These are phyloP conservation scores for Chalciporus piperatus DNA, from an alignment of 768 basidiomycete genomes.

Conservation along the genomic window DNA sequence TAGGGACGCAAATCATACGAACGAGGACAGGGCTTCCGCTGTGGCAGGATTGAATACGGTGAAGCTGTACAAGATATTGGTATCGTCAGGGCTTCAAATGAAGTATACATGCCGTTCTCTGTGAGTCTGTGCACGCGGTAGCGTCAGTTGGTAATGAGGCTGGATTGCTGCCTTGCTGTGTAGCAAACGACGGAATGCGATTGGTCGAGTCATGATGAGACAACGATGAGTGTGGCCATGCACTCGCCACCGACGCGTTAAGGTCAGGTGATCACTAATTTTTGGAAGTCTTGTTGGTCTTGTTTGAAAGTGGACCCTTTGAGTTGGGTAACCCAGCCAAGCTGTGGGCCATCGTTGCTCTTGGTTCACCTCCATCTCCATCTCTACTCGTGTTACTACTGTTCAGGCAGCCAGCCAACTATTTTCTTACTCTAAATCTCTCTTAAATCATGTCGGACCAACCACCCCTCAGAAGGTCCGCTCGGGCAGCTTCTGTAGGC, in stretches of 20 bases:
- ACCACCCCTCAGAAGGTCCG: constrained; percentile 47
- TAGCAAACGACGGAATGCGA: neutral
- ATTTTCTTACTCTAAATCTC: constrained; percentile 22
- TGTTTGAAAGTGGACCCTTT: neutral
- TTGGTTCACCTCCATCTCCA: neutral
- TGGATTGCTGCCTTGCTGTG: neutral
- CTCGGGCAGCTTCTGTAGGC: constrained; percentile 49
- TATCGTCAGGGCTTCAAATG: neutral
- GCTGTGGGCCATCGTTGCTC: neutral
- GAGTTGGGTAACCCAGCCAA: neutral
- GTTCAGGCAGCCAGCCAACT: neutral
- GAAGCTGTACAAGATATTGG: constrained; percentile 38
- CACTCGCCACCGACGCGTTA: constrained; percentile 25
- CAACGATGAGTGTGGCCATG: constrained; percentile 24
- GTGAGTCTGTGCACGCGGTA: neutral
- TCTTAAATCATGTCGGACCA: constrained; percentile 27
- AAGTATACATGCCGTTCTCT: constrained; percentile 6
- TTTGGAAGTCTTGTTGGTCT: neutral
- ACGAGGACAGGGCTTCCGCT: constrained; percentile 58
- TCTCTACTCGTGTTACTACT: neutral
- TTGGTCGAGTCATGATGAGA: neutral
- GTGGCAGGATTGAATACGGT: constrained; percentile 67
- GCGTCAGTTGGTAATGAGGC: constrained; percentile 7
- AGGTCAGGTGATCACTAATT: constrained; percentile 17
- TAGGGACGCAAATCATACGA: constrained; percentile 21